Evolutionary conservation across 768 basidiomycete species (phyloP).

Genomic region (Suillus hirtellus): DNA sequence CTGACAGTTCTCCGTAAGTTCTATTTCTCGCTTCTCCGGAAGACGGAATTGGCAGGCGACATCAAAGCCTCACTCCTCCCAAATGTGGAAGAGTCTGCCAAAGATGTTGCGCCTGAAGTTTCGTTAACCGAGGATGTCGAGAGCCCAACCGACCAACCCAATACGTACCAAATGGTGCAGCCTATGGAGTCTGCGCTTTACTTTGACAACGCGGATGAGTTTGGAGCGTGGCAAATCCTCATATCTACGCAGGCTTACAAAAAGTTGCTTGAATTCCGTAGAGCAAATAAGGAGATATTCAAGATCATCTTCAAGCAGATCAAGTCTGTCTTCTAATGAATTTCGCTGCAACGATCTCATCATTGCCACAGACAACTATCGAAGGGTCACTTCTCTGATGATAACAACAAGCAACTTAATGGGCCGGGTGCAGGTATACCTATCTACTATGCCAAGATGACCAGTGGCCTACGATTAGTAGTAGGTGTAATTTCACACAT

Average conservation of each 20-base stretch:
- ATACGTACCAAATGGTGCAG: constrained; percentile 48
- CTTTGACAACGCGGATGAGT: constrained; percentile 54
- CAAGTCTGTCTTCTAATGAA: constrained; percentile 40
- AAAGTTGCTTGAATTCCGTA: constrained; percentile 48
- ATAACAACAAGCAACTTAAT: constrained; percentile 64
- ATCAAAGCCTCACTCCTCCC: constrained; percentile 11
- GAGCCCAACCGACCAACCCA: constrained; percentile 8
- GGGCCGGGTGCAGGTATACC: constrained; percentile 48
- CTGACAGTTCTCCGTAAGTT: constrained; percentile 17
- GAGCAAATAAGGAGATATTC: constrained; percentile 47
- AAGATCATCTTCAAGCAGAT: constrained; percentile 67
- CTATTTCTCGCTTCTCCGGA: constrained; percentile 25
- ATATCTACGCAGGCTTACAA: constrained; percentile 51
- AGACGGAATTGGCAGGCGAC: constrained; percentile 15
- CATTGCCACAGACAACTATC: constrained; percentile 56
- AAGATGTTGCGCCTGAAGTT: not conserved
- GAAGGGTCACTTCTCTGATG: constrained; percentile 64
- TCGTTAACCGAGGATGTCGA: constrained; percentile 4
- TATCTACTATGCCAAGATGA: constrained; percentile 71
- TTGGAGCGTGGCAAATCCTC: constrained; percentile 65
- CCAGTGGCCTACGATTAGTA: constrained; percentile 48
- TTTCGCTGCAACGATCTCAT: constrained; percentile 1
- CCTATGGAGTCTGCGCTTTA: constrained; percentile 62
- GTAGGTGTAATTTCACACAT: constrained; percentile 32
- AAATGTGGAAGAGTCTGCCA: constrained; percentile 4